These are phyloP conservation scores for Collybiopsis confluens DNA, from an alignment of 768 basidiomycete genomes.

Conservation along the genomic window DNA sequence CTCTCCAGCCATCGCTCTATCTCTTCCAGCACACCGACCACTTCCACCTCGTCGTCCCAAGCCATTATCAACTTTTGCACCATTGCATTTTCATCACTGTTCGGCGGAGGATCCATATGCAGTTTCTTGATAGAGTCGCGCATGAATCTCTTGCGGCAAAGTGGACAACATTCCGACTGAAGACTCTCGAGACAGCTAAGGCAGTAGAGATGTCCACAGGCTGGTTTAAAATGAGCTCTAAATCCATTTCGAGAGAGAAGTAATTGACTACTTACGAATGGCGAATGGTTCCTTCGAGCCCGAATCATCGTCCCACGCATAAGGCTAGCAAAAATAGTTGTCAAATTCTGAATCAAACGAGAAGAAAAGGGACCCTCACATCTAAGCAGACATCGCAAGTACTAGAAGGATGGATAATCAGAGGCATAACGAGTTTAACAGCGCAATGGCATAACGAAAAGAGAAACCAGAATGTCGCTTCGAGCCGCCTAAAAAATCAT, in stretches of 20 bases:
- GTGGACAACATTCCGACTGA: conserved; percentile 52
- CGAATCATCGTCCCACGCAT: conserved; percentile 20
- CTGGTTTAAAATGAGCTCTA: background rate
- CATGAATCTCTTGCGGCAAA: conserved; percentile 60
- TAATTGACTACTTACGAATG: conserved; percentile 51
- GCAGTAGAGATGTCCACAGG: conserved; percentile 8
- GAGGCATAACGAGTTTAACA: conserved; percentile 6
- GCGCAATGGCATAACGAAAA: background rate
- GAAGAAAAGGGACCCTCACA: too few relatives aligned
- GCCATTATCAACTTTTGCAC: conserved; percentile 31
- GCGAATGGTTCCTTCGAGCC: conserved; percentile 51
- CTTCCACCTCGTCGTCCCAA: conserved; percentile 35
- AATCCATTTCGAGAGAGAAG: conserved; percentile 8
- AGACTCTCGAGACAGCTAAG: conserved; percentile 52
- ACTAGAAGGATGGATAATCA: conserved; percentile 5
- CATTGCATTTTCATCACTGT: conserved; percentile 28
- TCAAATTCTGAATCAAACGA: too few relatives aligned
- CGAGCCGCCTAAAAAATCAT: too few relatives aligned
- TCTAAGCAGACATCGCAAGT: conserved; percentile 8
- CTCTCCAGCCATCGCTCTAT: conserved; percentile 1
- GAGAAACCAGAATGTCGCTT: background rate
- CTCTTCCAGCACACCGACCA: background rate
- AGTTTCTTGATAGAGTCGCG: conserved; percentile 59
- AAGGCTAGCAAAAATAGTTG: background rate
- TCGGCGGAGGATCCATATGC: conserved; percentile 52